phyloP scores from a whole-genome alignment of 176 grass and related monocot species.

The Zizania latifolia region DNA sequence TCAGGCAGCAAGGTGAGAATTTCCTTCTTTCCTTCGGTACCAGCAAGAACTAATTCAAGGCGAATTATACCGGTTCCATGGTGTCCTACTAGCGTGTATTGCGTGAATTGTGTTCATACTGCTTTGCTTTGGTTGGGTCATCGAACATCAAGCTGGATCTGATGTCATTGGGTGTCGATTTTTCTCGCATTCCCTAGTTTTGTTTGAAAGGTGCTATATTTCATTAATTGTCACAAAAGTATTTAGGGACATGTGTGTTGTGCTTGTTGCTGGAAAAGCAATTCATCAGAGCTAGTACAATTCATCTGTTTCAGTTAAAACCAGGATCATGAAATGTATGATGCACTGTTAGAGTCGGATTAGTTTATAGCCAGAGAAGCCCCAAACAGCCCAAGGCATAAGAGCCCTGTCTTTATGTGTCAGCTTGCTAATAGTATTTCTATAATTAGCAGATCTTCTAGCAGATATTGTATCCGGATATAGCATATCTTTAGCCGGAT shows the following conservation, averaged over 20 bases:
- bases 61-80: not conserved
- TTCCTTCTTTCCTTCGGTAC: not conserved
- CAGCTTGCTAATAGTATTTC: no score
- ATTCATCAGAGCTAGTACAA: not conserved
- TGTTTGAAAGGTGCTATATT: not conserved
- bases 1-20: constrained; percentile 85
- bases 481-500: no score
- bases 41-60: not conserved
- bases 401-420: no score
- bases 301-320: not conserved
- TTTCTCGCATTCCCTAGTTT: not conserved
- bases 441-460: no score
- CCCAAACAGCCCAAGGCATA: no score
- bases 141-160: not conserved
- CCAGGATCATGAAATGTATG: not conserved
- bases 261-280: not conserved
- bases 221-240: no score
- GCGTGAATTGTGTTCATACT: not conserved
- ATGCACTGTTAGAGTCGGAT: no score
- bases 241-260: no score
- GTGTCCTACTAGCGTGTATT: not conserved
- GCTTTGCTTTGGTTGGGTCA: not conserved
- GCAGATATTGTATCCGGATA: no score
- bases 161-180: not conserved
- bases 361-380: no score